Percentiles rank a stretch among this genome's conserved stretches.
phyloP scores from a whole-genome alignment of 768 basidiomycete species.

The Rhodotorula babjevae region DNA sequence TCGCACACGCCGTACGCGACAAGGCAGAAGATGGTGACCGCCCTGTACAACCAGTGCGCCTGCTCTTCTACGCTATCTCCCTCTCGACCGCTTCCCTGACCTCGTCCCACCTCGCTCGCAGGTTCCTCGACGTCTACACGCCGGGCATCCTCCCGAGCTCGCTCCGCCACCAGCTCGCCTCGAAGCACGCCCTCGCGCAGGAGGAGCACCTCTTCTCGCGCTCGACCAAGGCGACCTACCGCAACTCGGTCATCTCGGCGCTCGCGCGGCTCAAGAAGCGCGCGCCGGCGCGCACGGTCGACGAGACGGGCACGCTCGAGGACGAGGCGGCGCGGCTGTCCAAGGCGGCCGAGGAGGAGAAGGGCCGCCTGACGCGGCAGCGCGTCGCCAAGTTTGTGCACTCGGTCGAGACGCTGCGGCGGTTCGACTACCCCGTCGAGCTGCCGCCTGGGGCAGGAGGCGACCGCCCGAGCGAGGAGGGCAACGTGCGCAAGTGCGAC shows the following conservation, averaged over 20 bases:
- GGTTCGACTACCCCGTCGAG: constrained; percentile 51
- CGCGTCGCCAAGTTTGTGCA: constrained; percentile 18
- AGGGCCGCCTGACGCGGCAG: constrained; percentile 40
- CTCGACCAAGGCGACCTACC: constrained; percentile 73
- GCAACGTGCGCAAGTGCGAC: constrained; percentile 62
- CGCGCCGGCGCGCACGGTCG: constrained; percentile 54
- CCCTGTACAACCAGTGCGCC: constrained; percentile 31
- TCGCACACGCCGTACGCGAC: constrained; percentile 16
- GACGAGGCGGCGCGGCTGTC: constrained; percentile 40
- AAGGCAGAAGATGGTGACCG: constrained; percentile 28
- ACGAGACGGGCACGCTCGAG: constrained; percentile 46
- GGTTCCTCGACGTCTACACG: constrained; percentile 35
- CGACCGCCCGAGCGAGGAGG: constrained; percentile 60
- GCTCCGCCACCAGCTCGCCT: constrained; percentile 52
- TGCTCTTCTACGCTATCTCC: too few species aligned
- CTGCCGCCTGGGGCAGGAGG: constrained; percentile 67
- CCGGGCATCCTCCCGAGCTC: constrained; percentile 22
- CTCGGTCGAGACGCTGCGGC: constrained; percentile 5
- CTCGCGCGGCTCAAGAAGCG: constrained; percentile 57
- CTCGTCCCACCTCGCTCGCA: not conserved
- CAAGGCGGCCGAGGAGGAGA: constrained; percentile 42
- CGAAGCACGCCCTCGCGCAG: constrained; percentile 73
- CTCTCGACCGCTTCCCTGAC: not conserved
- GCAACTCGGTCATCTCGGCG: constrained; percentile 63
- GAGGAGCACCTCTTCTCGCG: constrained; percentile 73